Conservation (phyloP, 441 rosid genomes). For the Cnidoscolus chayamansa region DNA sequence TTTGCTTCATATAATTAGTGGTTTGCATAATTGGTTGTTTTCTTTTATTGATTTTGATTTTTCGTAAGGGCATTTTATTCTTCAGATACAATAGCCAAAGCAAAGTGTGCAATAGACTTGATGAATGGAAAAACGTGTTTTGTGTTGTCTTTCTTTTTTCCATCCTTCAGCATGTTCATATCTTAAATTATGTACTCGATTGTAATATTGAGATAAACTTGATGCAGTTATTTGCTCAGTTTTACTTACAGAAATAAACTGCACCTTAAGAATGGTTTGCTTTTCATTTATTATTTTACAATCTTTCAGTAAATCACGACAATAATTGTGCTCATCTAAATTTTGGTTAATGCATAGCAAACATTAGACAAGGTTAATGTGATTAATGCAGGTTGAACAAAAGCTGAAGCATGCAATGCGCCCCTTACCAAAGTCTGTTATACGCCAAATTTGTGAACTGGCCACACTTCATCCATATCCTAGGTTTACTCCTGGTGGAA, state of each 20-base stretch:
- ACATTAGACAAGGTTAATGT: constrained; percentile 11
- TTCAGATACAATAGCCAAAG: not conserved
- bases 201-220: not conserved
- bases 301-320: not conserved
- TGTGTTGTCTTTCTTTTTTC: too few relatives aligned
- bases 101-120: not conserved
- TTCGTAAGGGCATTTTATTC: not conserved
- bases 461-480: constrained; percentile 71
- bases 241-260: not conserved
- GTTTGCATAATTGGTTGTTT: not conserved
- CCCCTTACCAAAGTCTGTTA: constrained; percentile 50
- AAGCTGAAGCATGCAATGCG: constrained; percentile 38
- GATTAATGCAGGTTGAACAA: constrained; percentile 45
- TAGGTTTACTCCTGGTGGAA: constrained; percentile 36
- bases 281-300: not conserved
- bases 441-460: constrained; percentile 61
- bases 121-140: not conserved
- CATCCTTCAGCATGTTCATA: not conserved
- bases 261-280: not conserved
- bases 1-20: not conserved
- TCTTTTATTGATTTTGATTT: not conserved
- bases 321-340: not conserved
- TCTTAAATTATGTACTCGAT: not conserved
- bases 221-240: too few relatives aligned
- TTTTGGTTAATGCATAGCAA: not conserved